Conservation (phyloP, 805 yeast species). For the Metschnikowia koreensis region DNA sequence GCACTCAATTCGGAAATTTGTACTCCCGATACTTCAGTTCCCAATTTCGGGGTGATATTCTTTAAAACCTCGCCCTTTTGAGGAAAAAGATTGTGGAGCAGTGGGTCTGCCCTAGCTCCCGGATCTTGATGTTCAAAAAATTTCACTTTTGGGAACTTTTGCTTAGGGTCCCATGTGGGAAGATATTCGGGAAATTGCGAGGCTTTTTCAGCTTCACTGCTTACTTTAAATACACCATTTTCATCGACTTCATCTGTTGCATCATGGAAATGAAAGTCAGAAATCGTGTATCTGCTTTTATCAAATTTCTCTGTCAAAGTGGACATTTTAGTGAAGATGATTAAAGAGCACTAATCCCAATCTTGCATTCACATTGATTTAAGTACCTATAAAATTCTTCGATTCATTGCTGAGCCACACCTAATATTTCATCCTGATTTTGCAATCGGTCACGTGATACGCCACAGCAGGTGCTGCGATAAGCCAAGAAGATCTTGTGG, state of each 20-base stretch:
- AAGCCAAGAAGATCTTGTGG: background rate
- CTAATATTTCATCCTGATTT: background rate
- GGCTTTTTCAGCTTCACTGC: slow-evolving; percentile 26
- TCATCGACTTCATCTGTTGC: slow-evolving; percentile 30
- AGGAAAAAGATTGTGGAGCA: slow-evolving; percentile 23
- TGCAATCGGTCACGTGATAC: slow-evolving; percentile 12
- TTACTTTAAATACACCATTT: slow-evolving; percentile 29
- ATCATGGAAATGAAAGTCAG: slow-evolving; percentile 17
- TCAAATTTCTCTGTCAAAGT: slow-evolving; percentile 8
- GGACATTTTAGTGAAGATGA: background rate
- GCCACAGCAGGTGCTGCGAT: slow-evolving; percentile 4
- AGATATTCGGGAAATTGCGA: slow-evolving; percentile 25
- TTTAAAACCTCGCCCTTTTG: slow-evolving; percentile 16
- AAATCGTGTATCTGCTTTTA: slow-evolving; percentile 4
- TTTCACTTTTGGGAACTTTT: slow-evolving; percentile 30
- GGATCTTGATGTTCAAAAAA: slow-evolving; percentile 28
- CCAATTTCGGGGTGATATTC: slow-evolving; percentile 32
- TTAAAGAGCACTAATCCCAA: no score
- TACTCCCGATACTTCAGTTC: slow-evolving; percentile 30
- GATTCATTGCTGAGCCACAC: slow-evolving; percentile 9
- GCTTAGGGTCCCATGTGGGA: slow-evolving; percentile 34
- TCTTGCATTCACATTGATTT: background rate
- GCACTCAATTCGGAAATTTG: slow-evolving; percentile 29
- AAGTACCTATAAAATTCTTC: background rate
- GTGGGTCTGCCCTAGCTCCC: slow-evolving; percentile 25